Evolutionary conservation across 129 eudicot genomes (phyloP).

Genomic region (Ambrosia artemisiifolia): DNA sequence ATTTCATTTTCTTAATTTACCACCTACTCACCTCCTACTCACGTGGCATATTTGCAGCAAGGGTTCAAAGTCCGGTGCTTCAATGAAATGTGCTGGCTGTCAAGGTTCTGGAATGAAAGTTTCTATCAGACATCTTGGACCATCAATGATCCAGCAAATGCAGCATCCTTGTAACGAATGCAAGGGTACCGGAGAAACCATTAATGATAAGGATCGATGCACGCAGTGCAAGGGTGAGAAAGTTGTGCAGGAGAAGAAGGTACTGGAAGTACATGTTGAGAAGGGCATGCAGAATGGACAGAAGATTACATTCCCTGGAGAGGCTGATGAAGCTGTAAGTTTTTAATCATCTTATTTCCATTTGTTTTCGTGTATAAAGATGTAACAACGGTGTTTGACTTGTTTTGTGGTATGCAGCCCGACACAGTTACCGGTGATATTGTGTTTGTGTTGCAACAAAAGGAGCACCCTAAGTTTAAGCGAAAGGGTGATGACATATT

Average conservation of each 20-base stretch:
- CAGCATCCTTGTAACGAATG: constrained; percentile 72
- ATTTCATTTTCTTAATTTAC: neutral
- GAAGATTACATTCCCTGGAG: constrained; percentile 72
- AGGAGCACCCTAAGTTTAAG: constrained; percentile 72
- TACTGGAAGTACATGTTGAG: constrained; percentile 49
- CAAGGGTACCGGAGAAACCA: constrained; percentile 65
- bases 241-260: constrained; percentile 62
- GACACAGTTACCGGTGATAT: constrained; percentile 66
- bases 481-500: constrained; percentile 70
- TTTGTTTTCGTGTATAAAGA: neutral
- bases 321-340: constrained; percentile 74
- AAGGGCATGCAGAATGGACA: constrained; percentile 81
- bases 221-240: constrained; percentile 66
- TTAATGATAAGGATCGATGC: constrained; percentile 58
- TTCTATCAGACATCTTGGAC: constrained; percentile 63
- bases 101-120: constrained; percentile 74
- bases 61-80: constrained; percentile 72
- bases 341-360: neutral
- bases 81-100: constrained; percentile 64
- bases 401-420: constrained; percentile 39
- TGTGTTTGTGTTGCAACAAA: constrained; percentile 60
- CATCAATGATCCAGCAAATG: constrained; percentile 63
- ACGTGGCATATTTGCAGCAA: constrained; percentile 31
- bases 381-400: neutral
- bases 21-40: neutral